Base-by-base conservation (phyloP, 768 basidiomycete genomes). In the Pseudohyphozyma bogoriensis region DNA sequence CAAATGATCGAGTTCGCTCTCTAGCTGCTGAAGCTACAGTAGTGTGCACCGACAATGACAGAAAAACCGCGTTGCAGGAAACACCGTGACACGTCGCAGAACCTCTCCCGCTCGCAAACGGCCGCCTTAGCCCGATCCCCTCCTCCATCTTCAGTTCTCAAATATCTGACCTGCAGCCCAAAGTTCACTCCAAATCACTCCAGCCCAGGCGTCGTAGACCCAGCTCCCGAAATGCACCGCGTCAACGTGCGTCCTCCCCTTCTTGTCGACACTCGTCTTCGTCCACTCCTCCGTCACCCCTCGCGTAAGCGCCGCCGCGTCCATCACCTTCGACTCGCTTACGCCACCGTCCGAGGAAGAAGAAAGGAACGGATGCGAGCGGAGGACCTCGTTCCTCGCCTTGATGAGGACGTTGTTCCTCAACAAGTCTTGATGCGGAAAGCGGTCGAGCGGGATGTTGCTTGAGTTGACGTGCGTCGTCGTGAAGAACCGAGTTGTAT, bases 391-490 rank as follows among this genome's bases (percentile, higher is more conserved):
- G 47, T 65, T 65, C 32, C 50, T 55, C 2, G 64, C 56, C 7
- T 11, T 10, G 54, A 65, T 62, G 56, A 62, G 39, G 16, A 60
- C 56, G 57, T 65, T 65, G 28, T 55, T 45, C 22, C 64, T 47
- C 11, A 62, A 49, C 42, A 65, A 54, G 50, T 65, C 64, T 37
- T 65, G 64, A 36, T 62, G 64, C 28, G 64, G 64, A 47, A 65
- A 65, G 20, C 58, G 56, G 5, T 51, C 45, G 56, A 61, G 64
- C 5, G 64, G 64, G 57, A 65, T 65, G 50, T 65, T 56, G 0
- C 44, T 50, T 45, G 64, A 24, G 54, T 65, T 59, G 54, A 62
- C 60, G 45, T 51, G 54, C 7, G 64, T 62, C 3, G 64, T 65
- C 24, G 57, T 65, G 39, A 65, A 58, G 29, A 59, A 15, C 10